Percentiles rank a stretch among this genome's conserved stretches.
Conservation (phyloP, 1,284 basidiomycete species). For the Trichosporon ovoides region DNA sequence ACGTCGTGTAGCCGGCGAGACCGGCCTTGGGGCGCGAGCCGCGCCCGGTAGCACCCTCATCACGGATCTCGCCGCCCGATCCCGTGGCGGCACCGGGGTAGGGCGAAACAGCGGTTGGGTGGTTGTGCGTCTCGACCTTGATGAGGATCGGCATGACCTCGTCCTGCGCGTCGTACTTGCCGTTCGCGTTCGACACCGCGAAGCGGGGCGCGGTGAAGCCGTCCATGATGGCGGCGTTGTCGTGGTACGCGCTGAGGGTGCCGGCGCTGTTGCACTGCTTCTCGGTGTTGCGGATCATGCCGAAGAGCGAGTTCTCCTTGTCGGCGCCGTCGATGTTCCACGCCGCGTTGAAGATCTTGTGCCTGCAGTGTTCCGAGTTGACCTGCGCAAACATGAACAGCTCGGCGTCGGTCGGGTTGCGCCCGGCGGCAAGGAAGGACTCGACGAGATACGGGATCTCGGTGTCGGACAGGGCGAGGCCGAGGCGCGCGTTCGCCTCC, state of each 20-base stretch:
- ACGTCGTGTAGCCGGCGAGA: constrained; percentile 88
- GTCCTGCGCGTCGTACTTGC: constrained; percentile 55
- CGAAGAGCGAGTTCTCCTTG: constrained; percentile 78
- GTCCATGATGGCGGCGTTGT: constrained; percentile 93
- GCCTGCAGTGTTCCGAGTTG: constrained; percentile 98
- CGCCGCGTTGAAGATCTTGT: constrained; percentile 98
- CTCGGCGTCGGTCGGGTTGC: constrained; percentile 93
- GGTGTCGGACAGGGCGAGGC: constrained; percentile 81
- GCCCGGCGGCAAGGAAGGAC: constrained; percentile 70
- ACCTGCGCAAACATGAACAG: constrained; percentile 99
- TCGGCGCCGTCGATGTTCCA: constrained; percentile 79
- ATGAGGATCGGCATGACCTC: constrained; percentile 83
- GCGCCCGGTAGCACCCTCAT: constrained; percentile 91
- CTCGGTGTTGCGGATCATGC: constrained; percentile 98
- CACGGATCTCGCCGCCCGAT: constrained; percentile 95
- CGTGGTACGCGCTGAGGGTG: constrained; percentile 94
- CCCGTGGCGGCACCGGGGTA: constrained; percentile 97
- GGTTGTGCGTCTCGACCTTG: constrained; percentile 99
- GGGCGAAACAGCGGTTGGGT: constrained; percentile 96
- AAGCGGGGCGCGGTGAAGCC: constrained; percentile 79
- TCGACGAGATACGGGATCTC: constrained; percentile 92
- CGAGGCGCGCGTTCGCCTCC: constrained; percentile 75
- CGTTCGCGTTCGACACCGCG: constrained; percentile 50
- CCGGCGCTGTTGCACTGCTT: constrained; percentile 60
- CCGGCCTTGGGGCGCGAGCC: constrained; percentile 97